Evolutionary conservation across 148 eudicot genomes (phyloP), one percentile per base, ranked within the genome.

Genomic region (Rheum nobile): DNA sequence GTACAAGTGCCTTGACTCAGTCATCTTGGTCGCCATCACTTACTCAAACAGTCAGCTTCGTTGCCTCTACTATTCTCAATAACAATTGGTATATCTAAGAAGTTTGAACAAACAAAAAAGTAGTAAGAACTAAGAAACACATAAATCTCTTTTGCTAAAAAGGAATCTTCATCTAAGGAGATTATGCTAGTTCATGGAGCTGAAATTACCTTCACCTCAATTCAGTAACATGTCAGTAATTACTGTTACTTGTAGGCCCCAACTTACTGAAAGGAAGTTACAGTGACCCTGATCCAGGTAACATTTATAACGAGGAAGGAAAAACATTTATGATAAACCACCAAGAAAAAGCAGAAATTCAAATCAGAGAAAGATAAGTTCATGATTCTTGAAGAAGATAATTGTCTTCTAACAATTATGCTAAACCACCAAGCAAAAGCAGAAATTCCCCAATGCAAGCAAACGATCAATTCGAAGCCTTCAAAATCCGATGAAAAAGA

Each of bases 1-100:
- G 73, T 87, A 89, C 77, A 81, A 71, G 41, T 88, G 88, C 74
- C 88, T 84, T 1, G 91, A 79, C 26, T 87, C 91, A 0, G 84
- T 78, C 34, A 78, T 67, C 74, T 85, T 43, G 41, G 80, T 78
- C 44, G 85, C 81, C 91, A 88, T 88, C 65, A 54, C 79, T 68
- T 82, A 85, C 39, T 77, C 88, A 71, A 83, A 50, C 34, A 79
- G 17, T 1, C 57, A 39, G 43, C 43, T 41, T 42, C 46, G 29
- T 46, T 70, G 75, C 72, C 0, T 0, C 4, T 8, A 41, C 37
- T n/a, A n/a, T n/a, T n/a, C n/a, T n/a, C n/a, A n/a, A n/a, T n/a
- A n/a, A n/a, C n/a, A n/a, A n/a, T n/a, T n/a, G n/a, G n/a, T 1
- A 2, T 41, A 41, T 41, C 43, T 41, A 41, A 41, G 43, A 41